phyloP scores from a whole-genome alignment of 805 yeast genomes.

The Cyberlindnera meyerae region DNA sequence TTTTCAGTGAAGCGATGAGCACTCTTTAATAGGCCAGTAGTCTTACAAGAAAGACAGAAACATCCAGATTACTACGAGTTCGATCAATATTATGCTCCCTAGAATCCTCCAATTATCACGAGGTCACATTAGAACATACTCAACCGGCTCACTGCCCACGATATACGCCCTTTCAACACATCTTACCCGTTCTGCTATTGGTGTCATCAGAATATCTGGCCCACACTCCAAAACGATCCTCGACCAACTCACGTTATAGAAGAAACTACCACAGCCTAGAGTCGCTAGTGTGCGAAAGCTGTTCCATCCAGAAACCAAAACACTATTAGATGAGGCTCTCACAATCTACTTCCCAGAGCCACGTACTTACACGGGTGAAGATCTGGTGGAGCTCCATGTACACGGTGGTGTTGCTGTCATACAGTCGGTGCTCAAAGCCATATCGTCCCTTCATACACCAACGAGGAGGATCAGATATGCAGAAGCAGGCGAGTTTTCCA shows the following conservation, averaged over 20 bases:
- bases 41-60: no score
- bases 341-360: constrained; percentile 68
- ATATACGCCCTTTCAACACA: constrained; percentile 89
- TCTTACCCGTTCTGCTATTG: constrained; percentile 78
- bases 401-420: constrained; percentile 94
- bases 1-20: no score
- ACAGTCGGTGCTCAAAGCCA: constrained; percentile 58
- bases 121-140: background rate
- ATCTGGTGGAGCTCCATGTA: constrained; percentile 77
- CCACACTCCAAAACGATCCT: constrained; percentile 42
- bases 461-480: constrained; percentile 64
- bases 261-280: constrained; percentile 43
- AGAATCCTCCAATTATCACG: background rate
- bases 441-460: constrained; percentile 47
- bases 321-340: constrained; percentile 72
- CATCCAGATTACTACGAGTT: no score
- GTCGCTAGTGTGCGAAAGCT: constrained; percentile 55
- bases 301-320: constrained; percentile 33
- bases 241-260: constrained; percentile 38
- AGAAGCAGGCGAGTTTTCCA: constrained; percentile 88
- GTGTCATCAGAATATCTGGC: constrained; percentile 81
- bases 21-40: no score
- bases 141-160: constrained; percentile 37
- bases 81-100: background rate
- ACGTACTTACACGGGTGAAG: constrained; percentile 88